phyloP scores from a whole-genome alignment of 2,329 filamentous ascomycete genomes.

The Penicillium glabrum region DNA sequence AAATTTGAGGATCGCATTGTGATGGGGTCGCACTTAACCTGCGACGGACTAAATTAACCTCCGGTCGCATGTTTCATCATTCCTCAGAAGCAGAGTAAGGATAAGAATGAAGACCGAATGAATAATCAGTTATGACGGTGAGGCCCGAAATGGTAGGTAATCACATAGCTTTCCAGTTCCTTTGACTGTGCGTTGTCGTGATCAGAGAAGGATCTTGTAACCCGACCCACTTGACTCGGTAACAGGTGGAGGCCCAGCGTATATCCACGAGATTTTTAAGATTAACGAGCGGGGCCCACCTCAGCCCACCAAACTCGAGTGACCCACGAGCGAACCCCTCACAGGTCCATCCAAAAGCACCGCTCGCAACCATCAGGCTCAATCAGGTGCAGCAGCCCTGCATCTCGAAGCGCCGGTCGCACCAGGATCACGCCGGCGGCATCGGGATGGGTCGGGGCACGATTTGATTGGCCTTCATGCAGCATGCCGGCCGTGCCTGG shows the following conservation, averaged over 20 bases:
- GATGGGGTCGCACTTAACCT: conserved; percentile 10
- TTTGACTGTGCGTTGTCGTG: neutral
- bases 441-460: conserved; percentile 3
- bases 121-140: neutral
- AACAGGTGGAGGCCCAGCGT: neutral
- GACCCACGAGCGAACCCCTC: conserved; percentile 5
- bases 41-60: conserved; percentile 4
- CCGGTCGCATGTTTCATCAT: neutral
- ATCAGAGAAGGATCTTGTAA: neutral
- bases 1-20: neutral
- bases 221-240: neutral
- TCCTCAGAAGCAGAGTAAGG: neutral
- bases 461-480: conserved; percentile 15
- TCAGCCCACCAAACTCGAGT: neutral
- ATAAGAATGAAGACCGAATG: neutral
- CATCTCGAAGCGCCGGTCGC: conserved; percentile 14
- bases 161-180: neutral
- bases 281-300: conserved; percentile 1
- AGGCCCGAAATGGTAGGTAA: neutral
- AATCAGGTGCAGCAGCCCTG: conserved; percentile 10
- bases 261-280: conserved; percentile 1
- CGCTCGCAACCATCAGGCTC: neutral
- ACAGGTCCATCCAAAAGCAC: neutral
- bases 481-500: conserved; percentile 5
- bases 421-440: conserved; percentile 13